These are phyloP conservation scores for Actinomortierella ambigua DNA, from an alignment of 371 early-diverging fungal genomes.

Conservation along the genomic window DNA sequence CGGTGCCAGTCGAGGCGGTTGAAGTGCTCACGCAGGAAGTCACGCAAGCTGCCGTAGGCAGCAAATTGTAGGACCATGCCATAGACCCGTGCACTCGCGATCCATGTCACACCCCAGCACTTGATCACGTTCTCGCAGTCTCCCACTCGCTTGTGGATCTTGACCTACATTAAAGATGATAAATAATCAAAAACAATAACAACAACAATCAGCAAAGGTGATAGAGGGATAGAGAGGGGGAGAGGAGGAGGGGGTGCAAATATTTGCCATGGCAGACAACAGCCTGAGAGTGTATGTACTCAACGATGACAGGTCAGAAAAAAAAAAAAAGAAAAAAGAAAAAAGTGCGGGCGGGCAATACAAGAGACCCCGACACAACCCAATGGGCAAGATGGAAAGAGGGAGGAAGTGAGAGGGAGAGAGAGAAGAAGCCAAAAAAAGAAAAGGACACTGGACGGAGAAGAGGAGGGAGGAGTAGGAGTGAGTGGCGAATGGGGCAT, in stretches of 20 bases:
- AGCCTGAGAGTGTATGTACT: too few relatives aligned
- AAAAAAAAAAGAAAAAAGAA: not conserved
- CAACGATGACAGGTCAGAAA: too few relatives aligned
- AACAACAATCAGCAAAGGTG: not conserved
- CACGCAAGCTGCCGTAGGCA: conserved; percentile 36
- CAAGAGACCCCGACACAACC: not conserved
- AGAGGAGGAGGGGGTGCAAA: too few relatives aligned
- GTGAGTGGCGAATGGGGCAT: too few relatives aligned
- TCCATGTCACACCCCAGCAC: conserved; percentile 38
- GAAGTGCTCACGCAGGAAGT: conserved; percentile 36
- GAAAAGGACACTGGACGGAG: not conserved
- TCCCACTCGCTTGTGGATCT: conserved; percentile 32
- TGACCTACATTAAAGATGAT: conserved; percentile 21
- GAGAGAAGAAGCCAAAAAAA: not conserved
- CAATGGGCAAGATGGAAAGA: not conserved
- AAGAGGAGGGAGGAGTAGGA: too few relatives aligned
- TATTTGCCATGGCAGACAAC: too few relatives aligned
- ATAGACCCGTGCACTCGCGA: conserved; percentile 28
- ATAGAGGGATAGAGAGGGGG: not conserved
- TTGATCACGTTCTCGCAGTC: conserved; percentile 44
- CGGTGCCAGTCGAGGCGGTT: conserved; percentile 30
- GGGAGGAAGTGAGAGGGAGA: too few relatives aligned
- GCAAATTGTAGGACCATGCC: conserved; percentile 45
- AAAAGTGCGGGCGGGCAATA: not conserved
- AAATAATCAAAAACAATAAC: not conserved